Base-by-base conservation (phyloP, 2,329 filamentous ascomycete species). In the Colletotrichum neosansevieriae region DNA sequence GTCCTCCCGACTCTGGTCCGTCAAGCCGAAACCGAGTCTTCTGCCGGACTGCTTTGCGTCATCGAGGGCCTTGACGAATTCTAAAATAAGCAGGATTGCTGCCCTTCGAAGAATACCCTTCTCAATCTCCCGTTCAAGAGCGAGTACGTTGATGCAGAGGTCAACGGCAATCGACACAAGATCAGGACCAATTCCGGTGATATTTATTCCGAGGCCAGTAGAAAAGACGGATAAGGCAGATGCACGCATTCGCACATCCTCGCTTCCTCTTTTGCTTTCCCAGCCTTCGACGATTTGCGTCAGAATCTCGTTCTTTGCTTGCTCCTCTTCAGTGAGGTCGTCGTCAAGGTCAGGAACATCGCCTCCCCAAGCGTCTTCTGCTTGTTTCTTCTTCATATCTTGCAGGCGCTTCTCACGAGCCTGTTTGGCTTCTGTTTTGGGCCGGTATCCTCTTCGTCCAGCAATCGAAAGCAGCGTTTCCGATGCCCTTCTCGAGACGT, bases 211-310 rank as follows among this genome's bases (percentile, higher is more conserved):
- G 29, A 93, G 77, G 0, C 84, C 83, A 1, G 79, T 79, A 0
- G 86, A 86, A 49, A 94, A 81, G 53, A 94, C 85, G 4, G 90
- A 91, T 6, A 94, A 76, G 4, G 91, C 89, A 21, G 91, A 93
- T 13, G 90, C 81, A 1, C 92, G 87, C 72, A 94, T 86, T 4
- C 92, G 85, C 12, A 93, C 81, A 74, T 72, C 71, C 32, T 72
- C 69, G 42, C 63, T 71, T 21, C 70, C 70, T 51, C 71, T 56
- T 40, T 64, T 70, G 57, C 70, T 71, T 32, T 71, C 71, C 69
- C 69, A 70, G 7, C 71, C 70, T 40, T 71, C 70, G 13, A 72
- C 70, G 17, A 72, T 71, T 34, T 72, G 70, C 4, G 71, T 60
- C 34, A 91, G 75, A 53, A 85, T 82, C 34, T 83, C 88, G 63